Evolutionary conservation across 352 stramenopile species (phyloP), one percentile per base, ranked within the genome.

Genomic region (Sclerospora graminicola): DNA sequence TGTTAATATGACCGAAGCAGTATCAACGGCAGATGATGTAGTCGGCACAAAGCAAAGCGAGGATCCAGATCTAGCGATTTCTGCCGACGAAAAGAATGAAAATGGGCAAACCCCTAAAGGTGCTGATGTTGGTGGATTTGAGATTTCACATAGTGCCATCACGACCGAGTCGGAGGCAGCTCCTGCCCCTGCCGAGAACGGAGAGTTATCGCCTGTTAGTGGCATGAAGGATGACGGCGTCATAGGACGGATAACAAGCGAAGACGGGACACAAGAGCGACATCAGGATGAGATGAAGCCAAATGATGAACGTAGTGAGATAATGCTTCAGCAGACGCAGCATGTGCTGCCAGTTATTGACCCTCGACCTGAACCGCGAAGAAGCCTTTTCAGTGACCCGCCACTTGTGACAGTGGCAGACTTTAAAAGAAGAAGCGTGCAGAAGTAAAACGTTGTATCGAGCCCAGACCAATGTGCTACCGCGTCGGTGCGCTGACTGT

Each of bases 401-500:
- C 66, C 66, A 14, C 55, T 73, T n/a, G 48, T 70, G 21, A 47
- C 41, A 45, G 42, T 56, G 14, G 66, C 55, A 0, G 78, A 90
- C 15, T 26, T 72, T 2, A 86, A 85, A 84, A 86, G 52, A 75
- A 75, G n/a, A 71, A 68, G 26, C 60, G 70, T 16, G 47, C 63
- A 5, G 59, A 75, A 8, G 20, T 57, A 2, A 67, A 73, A 28
- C 57, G 54, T 20, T 42, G 62, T 8, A 61, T 71, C 8, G 47
- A 66, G 41, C 68, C 72, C 8, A 53, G 66, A 18, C 55, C 72
- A 1, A 57, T 64, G 48, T 84, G 74, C 39, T 88, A 89, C 41
- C 70, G 84, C 2, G 31, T 57, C 9, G 84, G 84, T 8, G 68
- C 82, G 1, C 60, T 94, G 5, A 89, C 77, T 1, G 73, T 93